A percentile compares a stretch with the other conserved stretches of the same genome.
phyloP scores from a whole-genome alignment of 495 filamentous ascomycete species.

The Penicillium longicatenatum region DNA sequence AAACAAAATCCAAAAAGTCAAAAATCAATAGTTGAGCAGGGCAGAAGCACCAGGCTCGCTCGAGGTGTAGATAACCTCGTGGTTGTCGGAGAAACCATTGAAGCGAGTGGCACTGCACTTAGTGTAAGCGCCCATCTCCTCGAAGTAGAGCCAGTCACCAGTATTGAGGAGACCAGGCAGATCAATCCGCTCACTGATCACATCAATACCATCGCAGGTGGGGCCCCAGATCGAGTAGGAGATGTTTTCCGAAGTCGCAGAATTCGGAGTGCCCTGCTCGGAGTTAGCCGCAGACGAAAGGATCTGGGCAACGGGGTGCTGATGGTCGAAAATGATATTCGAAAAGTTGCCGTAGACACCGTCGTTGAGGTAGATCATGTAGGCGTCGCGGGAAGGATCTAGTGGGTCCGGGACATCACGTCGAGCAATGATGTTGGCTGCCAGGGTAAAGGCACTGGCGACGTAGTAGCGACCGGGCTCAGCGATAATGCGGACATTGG shows the following conservation, averaged over 20 bases:
- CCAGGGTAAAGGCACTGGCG: slow-evolving; percentile 86
- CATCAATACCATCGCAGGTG: slow-evolving; percentile 96
- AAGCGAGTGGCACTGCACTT: slow-evolving; percentile 95
- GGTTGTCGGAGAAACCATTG: slow-evolving; percentile 95
- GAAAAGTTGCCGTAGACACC: slow-evolving; percentile 98
- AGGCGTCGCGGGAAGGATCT: slow-evolving; percentile 60
- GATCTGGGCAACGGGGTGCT: slow-evolving; percentile 82
- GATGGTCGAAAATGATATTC: slow-evolving; percentile 98
- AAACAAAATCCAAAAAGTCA: neutral
- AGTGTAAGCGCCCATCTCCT: slow-evolving; percentile 98
- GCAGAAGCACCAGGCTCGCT: slow-evolving; percentile 87
- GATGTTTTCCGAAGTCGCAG: slow-evolving; percentile 43
- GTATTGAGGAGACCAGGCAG: slow-evolving; percentile 76
- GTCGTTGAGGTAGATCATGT: slow-evolving; percentile 97
- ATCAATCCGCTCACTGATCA: slow-evolving; percentile 74
- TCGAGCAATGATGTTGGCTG: slow-evolving; percentile 93
- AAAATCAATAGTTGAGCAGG: slow-evolving; percentile 57
- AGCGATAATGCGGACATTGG: slow-evolving; percentile 84
- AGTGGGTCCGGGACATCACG: slow-evolving; percentile 72
- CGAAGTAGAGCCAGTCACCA: slow-evolving; percentile 97
- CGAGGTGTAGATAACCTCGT: slow-evolving; percentile 90
- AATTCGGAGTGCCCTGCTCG: slow-evolving; percentile 49
- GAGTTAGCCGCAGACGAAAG: slow-evolving; percentile 60
- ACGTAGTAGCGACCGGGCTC: slow-evolving; percentile 98
- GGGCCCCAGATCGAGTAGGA: slow-evolving; percentile 97